Conservation (phyloP, 768 basidiomycete genomes). For the Austroboletus festivus region DNA sequence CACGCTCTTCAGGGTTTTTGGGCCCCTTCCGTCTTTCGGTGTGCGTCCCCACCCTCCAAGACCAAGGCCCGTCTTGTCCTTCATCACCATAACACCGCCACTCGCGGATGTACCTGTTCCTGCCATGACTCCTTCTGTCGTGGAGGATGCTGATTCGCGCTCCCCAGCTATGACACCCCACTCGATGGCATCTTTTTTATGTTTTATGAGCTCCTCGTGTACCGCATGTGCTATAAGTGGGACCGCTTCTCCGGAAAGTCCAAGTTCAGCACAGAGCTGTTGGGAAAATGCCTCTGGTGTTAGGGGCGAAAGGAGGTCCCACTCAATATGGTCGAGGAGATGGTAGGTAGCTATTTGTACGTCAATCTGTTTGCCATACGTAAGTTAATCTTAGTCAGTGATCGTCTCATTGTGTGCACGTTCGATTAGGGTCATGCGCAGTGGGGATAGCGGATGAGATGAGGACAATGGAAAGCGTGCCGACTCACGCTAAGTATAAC, state of each 20-base stretch:
- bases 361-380: conserved; percentile 66
- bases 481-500: conserved; percentile 72
- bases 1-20: conserved; percentile 77
- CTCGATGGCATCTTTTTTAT: conserved; percentile 93
- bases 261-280: conserved; percentile 81
- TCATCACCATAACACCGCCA: conserved; percentile 53
- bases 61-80: conserved; percentile 79
- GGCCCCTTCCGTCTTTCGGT: conserved; percentile 76
- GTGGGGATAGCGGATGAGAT: conserved; percentile 9
- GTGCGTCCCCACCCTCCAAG: conserved; percentile 72
- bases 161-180: conserved; percentile 82
- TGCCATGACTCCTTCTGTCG: conserved; percentile 14
- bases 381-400: conserved; percentile 7
- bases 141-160: conserved; percentile 28
- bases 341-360: conserved; percentile 93
- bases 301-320: conserved; percentile 92
- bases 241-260: conserved; percentile 80
- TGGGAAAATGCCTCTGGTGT: conserved; percentile 84
- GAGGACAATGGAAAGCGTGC: conserved; percentile 3
- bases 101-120: conserved; percentile 11
- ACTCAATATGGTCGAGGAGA: conserved; percentile 94
- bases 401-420: conserved; percentile 13
- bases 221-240: conserved; percentile 91
- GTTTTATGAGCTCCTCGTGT: conserved; percentile 92
- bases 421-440: conserved; percentile 15